Base-by-base conservation (phyloP, 345 rosid genomes). In the Citropsis articulata region DNA sequence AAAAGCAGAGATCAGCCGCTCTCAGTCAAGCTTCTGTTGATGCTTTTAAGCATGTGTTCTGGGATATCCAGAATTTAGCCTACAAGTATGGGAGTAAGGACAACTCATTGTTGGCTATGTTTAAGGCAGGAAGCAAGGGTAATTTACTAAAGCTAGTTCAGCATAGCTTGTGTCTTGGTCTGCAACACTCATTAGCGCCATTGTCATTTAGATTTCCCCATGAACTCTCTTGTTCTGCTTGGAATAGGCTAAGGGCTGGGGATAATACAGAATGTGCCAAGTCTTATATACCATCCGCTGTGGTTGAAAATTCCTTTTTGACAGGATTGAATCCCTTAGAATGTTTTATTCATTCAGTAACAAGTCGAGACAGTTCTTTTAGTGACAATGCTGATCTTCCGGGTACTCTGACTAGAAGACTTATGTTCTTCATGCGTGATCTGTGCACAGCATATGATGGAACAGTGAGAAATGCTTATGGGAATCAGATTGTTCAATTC, bases 321-420 rank as follows among this genome's bases (percentile, higher is more conserved):
- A 76, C 88, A 0, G 99, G 99, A 66, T 75, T 94, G 81, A 96
- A 92, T 83, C 99, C 98, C 7, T 19, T 86, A 6, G 99, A 94
- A 79, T 85, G 91, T 80, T 96, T 96, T 81, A 89, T 88, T 78
- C 97, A 96, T 83, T 96, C 98, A 0, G 94, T 92, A 21, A 92
- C 94, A 19, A 89, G 87, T 72, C 86, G 99, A 33, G 93, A 92
- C 40, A 88, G 92, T 82, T 94, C 98, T 9, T 96, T 96, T 35
- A 86, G 98, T 71, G 99, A 91, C 72, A 94, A 94, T 82, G 99
- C 98, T 66, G 97, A 96, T 86, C 94, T 96, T 57, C 99, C 99
- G 1, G 99, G 98, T 78, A 86, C 98, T 3, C 85, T 96, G 78
- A 88, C 86, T 53, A 85, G 99, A 38, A 90, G 88, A 80, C 85